Evolutionary conservation across 352 stramenopile genomes (phyloP).

Genomic region (Phytophthora macrochlamydospora): DNA sequence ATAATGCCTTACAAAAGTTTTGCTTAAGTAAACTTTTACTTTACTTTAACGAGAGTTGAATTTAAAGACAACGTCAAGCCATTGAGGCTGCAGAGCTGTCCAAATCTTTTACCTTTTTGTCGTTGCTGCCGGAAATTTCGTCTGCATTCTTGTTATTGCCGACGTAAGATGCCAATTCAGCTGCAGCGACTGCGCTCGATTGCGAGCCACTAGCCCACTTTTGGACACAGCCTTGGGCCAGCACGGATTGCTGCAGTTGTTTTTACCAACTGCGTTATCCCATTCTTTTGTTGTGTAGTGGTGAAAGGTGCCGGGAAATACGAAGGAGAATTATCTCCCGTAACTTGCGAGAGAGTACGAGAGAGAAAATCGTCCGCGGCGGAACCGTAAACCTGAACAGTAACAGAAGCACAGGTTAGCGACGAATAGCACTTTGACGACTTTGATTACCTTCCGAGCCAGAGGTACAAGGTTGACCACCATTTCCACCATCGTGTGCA

Average conservation of each 20-base stretch:
- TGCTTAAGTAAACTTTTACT: too few relatives aligned
- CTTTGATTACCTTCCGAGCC: constrained; percentile 45
- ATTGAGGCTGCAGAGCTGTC: constrained; percentile 18
- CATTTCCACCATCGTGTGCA: constrained; percentile 79
- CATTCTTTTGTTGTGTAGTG: constrained; percentile 20
- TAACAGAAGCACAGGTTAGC: neutral
- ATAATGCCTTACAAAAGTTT: too few relatives aligned
- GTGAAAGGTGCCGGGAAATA: neutral
- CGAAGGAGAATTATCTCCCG: constrained; percentile 21
- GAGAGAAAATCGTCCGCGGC: constrained; percentile 70
- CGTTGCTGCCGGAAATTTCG: neutral
- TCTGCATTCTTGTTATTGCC: neutral
- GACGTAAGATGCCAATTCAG: constrained; percentile 4
- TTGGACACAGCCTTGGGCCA: constrained; percentile 59
- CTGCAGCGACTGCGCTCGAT: constrained; percentile 19
- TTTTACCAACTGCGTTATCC: constrained; percentile 51
- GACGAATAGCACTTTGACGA: neutral
- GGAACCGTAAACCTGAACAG: constrained; percentile 57
- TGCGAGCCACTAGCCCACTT: constrained; percentile 52
- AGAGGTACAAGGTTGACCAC: constrained; percentile 73
- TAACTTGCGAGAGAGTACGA: constrained; percentile 50
- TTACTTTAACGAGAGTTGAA: neutral
- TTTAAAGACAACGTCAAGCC: constrained; percentile 20
- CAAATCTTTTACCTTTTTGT: constrained; percentile 5
- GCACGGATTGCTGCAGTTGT: constrained; percentile 57